Conservation (phyloP, 176 grass and related monocot species). For the Bothriochloa decipiens region DNA sequence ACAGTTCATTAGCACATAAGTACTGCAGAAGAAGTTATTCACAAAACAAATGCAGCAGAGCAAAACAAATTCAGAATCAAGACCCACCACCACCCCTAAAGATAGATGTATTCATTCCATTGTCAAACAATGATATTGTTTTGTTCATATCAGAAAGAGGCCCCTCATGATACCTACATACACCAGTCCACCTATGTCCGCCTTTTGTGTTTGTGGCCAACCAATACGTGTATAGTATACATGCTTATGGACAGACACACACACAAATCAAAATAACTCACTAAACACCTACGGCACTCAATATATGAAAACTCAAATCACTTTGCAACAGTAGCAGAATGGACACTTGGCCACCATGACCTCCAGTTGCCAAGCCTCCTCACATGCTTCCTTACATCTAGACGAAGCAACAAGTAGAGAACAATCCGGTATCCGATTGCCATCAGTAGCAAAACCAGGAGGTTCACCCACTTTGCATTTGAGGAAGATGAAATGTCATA, state of each 20-base stretch:
- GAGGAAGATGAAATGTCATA: constrained; percentile 72
- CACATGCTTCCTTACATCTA: constrained; percentile 50
- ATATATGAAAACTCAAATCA: neutral
- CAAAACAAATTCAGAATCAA: neutral
- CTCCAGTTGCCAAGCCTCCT: constrained; percentile 38
- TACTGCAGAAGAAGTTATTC: too few species aligned
- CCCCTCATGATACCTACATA: neutral
- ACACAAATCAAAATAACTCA: constrained; percentile 15
- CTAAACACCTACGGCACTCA: constrained; percentile 5
- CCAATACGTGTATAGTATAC: constrained; percentile 33
- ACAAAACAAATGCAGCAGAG: neutral
- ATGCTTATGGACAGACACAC: neutral
- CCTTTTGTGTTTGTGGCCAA: neutral
- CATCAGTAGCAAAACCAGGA: constrained; percentile 76
- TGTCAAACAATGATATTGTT: neutral
- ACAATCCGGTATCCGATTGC: constrained; percentile 65
- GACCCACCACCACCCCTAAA: neutral
- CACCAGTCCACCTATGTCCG: neutral
- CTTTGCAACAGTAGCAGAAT: constrained; percentile 36
- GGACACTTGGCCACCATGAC: constrained; percentile 54
- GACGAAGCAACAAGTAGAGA: constrained; percentile 65
- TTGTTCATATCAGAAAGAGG: neutral
- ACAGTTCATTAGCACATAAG: too few species aligned
- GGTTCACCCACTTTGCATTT: constrained; percentile 76
- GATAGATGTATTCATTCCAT: neutral